These are phyloP conservation scores for Beauveria varroae DNA, from an alignment of 2,329 filamentous ascomycete genomes.

Conservation along the genomic window DNA sequence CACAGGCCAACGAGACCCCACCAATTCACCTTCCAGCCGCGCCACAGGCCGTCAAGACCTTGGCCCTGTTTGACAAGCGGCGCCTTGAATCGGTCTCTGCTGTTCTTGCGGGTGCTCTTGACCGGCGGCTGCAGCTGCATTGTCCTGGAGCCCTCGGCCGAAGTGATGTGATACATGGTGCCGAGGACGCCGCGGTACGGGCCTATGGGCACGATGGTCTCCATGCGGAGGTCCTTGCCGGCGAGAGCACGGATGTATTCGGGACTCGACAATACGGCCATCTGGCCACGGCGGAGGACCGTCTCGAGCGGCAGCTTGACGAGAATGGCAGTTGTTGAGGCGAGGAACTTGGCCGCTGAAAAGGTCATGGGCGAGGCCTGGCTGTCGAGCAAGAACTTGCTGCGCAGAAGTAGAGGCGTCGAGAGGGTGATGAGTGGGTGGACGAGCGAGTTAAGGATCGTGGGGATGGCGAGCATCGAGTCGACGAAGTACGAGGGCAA, in stretches of 20 bases:
- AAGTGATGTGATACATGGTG: conserved; percentile 80
- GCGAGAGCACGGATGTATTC: conserved; percentile 43
- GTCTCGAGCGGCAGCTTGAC: conserved; percentile 88
- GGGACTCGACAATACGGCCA: conserved; percentile 57
- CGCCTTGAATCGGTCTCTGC: conserved; percentile 24
- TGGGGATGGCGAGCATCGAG: conserved; percentile 67
- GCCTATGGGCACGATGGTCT: conserved; percentile 74
- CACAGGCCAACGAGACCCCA: conserved; percentile 70
- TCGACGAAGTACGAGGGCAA: conserved; percentile 73
- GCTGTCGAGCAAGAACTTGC: conserved; percentile 77
- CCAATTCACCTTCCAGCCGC: conserved; percentile 71
- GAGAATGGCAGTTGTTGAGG: conserved; percentile 72
- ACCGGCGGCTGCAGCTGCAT: conserved; percentile 28
- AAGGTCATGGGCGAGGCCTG: conserved; percentile 75
- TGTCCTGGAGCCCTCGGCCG: conserved; percentile 67
- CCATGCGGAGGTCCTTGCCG: conserved; percentile 36
- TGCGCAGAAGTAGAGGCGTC: conserved; percentile 76
- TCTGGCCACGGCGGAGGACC: conserved; percentile 80
- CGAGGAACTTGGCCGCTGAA: conserved; percentile 72
- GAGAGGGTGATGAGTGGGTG: conserved; percentile 77
- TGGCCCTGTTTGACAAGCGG: conserved; percentile 50
- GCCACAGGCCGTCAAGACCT: conserved; percentile 60
- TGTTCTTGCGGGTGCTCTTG: conserved; percentile 26
- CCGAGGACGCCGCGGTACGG: conserved; percentile 81
- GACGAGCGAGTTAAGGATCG: conserved; percentile 75